Conservation (phyloP, 192 early-diverging fungal species). For the Coemansia sp. region DNA sequence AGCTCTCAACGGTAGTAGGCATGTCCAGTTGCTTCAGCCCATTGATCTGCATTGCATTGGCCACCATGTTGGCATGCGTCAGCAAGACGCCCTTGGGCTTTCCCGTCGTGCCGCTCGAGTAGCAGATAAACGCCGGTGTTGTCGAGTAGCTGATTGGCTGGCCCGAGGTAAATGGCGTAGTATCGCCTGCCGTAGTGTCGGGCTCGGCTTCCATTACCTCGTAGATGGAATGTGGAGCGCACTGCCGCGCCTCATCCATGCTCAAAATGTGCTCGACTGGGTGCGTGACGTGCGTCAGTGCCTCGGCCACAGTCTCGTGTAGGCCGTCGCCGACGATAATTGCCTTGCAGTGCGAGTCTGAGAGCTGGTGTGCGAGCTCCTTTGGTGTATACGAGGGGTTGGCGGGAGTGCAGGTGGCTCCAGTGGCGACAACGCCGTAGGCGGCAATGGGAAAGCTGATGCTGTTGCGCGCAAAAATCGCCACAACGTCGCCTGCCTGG, state of each 20-base stretch:
- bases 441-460: conserved; percentile 67
- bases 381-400: conserved; percentile 78
- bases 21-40: conserved; percentile 32
- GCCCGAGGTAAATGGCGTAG: neutral
- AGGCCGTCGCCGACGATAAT: conserved; percentile 59
- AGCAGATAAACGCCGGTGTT: conserved; percentile 64
- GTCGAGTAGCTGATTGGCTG: neutral
- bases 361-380: conserved; percentile 79
- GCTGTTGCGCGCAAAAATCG: conserved; percentile 45
- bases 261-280: conserved; percentile 36
- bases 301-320: conserved; percentile 19
- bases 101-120: conserved; percentile 70
- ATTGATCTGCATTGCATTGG: conserved; percentile 59
- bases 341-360: conserved; percentile 62
- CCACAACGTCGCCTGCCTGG: conserved; percentile 67
- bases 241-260: conserved; percentile 21
- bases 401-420: conserved; percentile 65
- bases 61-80: conserved; percentile 68
- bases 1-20: conserved; percentile 34
- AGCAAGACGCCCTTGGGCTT: conserved; percentile 64
- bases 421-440: conserved; percentile 60
- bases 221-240: conserved; percentile 14
- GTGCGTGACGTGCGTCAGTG: conserved; percentile 11
- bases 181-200: neutral
- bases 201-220: conserved; percentile 3